Evolutionary conservation across 2,329 filamentous ascomycete species (phyloP).

Genomic region (Paraconiothyrium sp.): DNA sequence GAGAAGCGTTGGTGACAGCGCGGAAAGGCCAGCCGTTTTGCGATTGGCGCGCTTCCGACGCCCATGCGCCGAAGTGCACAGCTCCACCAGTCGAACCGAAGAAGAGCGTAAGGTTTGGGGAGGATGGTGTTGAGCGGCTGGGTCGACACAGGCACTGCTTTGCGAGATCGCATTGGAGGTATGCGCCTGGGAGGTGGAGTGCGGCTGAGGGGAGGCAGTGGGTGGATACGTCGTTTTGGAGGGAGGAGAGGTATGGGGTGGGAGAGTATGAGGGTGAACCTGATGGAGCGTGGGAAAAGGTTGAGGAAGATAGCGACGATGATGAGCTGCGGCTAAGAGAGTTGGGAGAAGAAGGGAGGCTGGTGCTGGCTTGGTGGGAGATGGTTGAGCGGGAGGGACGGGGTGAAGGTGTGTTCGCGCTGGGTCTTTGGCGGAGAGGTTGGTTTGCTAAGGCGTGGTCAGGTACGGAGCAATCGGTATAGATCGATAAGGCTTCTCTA

Average conservation of each 20-base stretch:
- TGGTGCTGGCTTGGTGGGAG: slow-evolving; percentile 4
- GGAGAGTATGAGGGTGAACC: background rate
- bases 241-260: background rate
- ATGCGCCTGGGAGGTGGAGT: background rate
- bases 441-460: slow-evolving; percentile 16
- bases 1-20: background rate
- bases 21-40: background rate
- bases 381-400: too few species aligned
- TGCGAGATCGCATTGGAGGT: slow-evolving; percentile 4
- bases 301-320: background rate
- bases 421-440: background rate
- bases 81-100: background rate
- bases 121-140: background rate
- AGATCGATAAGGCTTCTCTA: background rate
- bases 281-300: background rate
- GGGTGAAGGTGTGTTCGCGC: background rate
- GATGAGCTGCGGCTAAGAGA: background rate
- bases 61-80: too few species aligned
- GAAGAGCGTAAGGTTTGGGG: background rate
- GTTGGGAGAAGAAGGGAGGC: slow-evolving; percentile 2
- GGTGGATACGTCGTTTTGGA: slow-evolving; percentile 8
- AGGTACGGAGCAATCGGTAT: too few species aligned
- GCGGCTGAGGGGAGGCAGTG: background rate
- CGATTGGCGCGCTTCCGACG: background rate
- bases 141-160: background rate